A percentile compares a stretch with the other conserved stretches of the same genome.
These are phyloP conservation scores for Chalciporus piperatus DNA, from an alignment of 768 basidiomycete species.

Conservation along the genomic window DNA sequence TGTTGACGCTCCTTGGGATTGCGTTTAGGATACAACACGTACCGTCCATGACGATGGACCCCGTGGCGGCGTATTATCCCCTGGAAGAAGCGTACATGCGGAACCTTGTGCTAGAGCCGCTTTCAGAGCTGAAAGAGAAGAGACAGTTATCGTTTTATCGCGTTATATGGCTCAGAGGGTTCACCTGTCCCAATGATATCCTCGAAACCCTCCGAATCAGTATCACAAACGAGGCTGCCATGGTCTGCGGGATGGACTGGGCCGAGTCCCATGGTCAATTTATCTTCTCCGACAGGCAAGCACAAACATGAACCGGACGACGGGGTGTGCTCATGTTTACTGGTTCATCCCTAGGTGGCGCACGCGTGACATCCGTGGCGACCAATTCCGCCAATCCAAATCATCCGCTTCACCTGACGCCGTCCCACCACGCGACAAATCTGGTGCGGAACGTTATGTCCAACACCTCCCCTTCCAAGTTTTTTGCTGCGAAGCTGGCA, in stretches of 20 bases:
- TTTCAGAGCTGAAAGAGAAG: slow-evolving; percentile 75
- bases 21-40: slow-evolving; percentile 93
- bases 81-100: slow-evolving; percentile 92
- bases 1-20: slow-evolving; percentile 88
- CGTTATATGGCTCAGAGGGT: slow-evolving; percentile 98
- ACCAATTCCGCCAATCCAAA: slow-evolving; percentile 96
- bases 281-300: slow-evolving; percentile 94
- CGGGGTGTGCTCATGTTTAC: not conserved
- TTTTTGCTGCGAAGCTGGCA: slow-evolving; percentile 98
- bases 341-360: slow-evolving; percentile 65
- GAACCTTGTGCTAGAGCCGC: slow-evolving; percentile 88
- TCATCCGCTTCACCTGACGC: slow-evolving; percentile 88
- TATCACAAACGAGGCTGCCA: slow-evolving; percentile 86
- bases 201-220: slow-evolving; percentile 93
- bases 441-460: slow-evolving; percentile 78
- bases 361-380: slow-evolving; percentile 96
- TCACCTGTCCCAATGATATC: slow-evolving; percentile 98
- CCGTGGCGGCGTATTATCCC: slow-evolving; percentile 89
- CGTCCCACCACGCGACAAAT: slow-evolving; percentile 87
- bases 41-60: slow-evolving; percentile 88
- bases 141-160: slow-evolving; percentile 81
- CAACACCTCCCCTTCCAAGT: slow-evolving; percentile 97
- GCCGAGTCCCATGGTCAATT: slow-evolving; percentile 97
- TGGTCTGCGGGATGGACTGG: slow-evolving; percentile 99
- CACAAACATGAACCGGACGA: not conserved